These are phyloP conservation scores for Taxillus chinensis DNA, from an alignment of 164 flowering plant genomes.

Conservation along the genomic window DNA sequence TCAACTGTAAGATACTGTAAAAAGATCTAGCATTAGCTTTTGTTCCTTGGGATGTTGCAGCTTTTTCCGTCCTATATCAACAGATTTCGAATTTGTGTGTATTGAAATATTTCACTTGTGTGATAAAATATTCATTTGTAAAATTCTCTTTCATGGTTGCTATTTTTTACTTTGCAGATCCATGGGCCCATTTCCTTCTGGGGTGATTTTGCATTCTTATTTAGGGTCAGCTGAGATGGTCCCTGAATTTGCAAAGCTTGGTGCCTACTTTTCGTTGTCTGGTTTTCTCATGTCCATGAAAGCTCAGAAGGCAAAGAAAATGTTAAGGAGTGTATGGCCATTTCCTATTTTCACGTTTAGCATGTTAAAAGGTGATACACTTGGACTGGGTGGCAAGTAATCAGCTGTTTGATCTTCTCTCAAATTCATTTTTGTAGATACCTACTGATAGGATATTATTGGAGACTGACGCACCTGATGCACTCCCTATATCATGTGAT, in stretches of 20 bases:
- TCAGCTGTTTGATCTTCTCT: background rate
- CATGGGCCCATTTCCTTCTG: slow-evolving; percentile 83
- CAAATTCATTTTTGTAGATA: slow-evolving; percentile 27
- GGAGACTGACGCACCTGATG: slow-evolving; percentile 98
- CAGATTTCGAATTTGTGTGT: too few species aligned
- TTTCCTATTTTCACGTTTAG: background rate
- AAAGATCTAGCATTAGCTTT: too few species aligned
- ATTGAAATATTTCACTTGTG: too few species aligned
- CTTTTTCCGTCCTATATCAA: too few species aligned
- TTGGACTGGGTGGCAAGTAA: too few species aligned
- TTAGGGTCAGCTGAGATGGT: slow-evolving; percentile 98
- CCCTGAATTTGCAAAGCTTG: slow-evolving; percentile 70
- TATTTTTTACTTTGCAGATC: slow-evolving; percentile 18
- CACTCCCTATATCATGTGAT: slow-evolving; percentile 44
- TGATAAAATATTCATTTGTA: background rate
- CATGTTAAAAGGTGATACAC: too few species aligned
- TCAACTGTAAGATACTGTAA: too few species aligned
- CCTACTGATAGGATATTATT: slow-evolving; percentile 66
- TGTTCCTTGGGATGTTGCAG: too few species aligned
- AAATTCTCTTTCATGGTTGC: background rate
- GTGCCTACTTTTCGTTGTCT: slow-evolving; percentile 96
- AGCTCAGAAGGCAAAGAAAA: slow-evolving; percentile 68
- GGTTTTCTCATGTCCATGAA: slow-evolving; percentile 74
- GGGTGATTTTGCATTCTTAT: slow-evolving; percentile 85
- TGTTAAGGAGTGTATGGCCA: slow-evolving; percentile 54